phyloP scores from a whole-genome alignment of 2,329 filamentous ascomycete genomes.

The Sordariomycetes sp. region DNA sequence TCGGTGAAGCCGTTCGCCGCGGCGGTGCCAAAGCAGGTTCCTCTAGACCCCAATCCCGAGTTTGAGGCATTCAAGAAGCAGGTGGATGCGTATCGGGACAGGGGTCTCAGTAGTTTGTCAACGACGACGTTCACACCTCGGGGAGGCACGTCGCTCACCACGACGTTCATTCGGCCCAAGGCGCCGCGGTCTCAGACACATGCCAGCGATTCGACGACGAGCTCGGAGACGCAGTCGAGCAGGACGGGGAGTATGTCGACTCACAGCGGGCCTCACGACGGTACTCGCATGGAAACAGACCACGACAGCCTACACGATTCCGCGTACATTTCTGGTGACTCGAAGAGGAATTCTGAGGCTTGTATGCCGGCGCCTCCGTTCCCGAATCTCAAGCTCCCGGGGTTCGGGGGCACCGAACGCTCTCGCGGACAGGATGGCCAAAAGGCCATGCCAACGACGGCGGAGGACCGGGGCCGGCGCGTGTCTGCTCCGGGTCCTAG shows the following conservation, averaged over 20 bases:
- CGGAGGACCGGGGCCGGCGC: conserved; percentile 38
- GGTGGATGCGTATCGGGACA: conserved; percentile 45
- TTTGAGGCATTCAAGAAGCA: conserved; percentile 68
- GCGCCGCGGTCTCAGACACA: conserved; percentile 34
- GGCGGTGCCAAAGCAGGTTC: conserved; percentile 51
- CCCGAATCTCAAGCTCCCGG: conserved; percentile 25
- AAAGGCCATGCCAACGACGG: conserved; percentile 7
- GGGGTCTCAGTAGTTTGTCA: background rate
- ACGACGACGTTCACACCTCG: conserved; percentile 1
- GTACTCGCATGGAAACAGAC: conserved; percentile 27
- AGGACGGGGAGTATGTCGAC: background rate
- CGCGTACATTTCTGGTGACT: conserved; percentile 39
- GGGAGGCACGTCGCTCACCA: conserved; percentile 7
- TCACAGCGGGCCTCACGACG: background rate
- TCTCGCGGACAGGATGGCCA: conserved; percentile 7
- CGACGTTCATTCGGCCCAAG: conserved; percentile 21
- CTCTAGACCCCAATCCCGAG: conserved; percentile 66
- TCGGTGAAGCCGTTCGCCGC: conserved; percentile 58
- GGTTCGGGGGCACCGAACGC: conserved; percentile 24
- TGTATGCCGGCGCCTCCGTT: conserved; percentile 27
- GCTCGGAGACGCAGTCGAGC: conserved; percentile 10
- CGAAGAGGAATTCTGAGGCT: conserved; percentile 36
- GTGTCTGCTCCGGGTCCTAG: conserved; percentile 38
- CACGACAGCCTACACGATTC: conserved; percentile 34
- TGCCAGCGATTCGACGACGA: conserved; percentile 21